phyloP scores from a whole-genome alignment of 176 grass and related monocot genomes.

The Triticum timopheevii region DNA sequence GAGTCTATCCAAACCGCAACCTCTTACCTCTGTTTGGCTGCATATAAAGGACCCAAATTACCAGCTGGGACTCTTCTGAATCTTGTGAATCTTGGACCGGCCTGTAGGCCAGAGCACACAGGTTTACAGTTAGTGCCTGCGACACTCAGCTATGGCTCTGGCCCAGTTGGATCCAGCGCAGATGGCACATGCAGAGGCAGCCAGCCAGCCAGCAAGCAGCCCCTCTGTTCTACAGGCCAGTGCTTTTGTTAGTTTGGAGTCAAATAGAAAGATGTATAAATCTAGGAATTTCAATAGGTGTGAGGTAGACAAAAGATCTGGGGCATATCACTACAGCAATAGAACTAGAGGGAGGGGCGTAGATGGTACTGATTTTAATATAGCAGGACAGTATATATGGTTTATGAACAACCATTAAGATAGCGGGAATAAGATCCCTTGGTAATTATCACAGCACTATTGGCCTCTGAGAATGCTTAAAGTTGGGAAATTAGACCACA shows the following conservation, averaged over 20 bases:
- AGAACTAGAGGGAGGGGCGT: not conserved
- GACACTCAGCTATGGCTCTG: slow-evolving; percentile 11
- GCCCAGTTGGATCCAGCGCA: slow-evolving; percentile 30
- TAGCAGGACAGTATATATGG: not conserved
- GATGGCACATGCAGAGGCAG: not conserved
- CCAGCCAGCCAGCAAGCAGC: not conserved
- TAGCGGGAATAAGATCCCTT: not conserved
- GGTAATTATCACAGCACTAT: not conserved
- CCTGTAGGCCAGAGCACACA: slow-evolving; percentile 18
- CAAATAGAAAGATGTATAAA: not conserved
- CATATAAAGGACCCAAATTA: slow-evolving; percentile 15
- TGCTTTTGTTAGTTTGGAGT: not conserved
- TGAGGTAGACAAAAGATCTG: not conserved
- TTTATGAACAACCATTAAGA: not conserved
- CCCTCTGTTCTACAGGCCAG: not conserved
- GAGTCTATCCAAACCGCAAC: slow-evolving; percentile 8
- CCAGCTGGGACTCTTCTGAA: not conserved
- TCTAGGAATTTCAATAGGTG: not conserved
- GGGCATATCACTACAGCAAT: not conserved
- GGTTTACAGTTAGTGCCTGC: slow-evolving; percentile 25
- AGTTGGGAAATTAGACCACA: not conserved
- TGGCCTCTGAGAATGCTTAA: not conserved
- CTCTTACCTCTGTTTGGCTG: not conserved
- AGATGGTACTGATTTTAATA: not conserved
- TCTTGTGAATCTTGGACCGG: slow-evolving; percentile 32